phyloP scores from a whole-genome alignment of 2,329 filamentous ascomycete genomes.

The Emergomyces orientalis region DNA sequence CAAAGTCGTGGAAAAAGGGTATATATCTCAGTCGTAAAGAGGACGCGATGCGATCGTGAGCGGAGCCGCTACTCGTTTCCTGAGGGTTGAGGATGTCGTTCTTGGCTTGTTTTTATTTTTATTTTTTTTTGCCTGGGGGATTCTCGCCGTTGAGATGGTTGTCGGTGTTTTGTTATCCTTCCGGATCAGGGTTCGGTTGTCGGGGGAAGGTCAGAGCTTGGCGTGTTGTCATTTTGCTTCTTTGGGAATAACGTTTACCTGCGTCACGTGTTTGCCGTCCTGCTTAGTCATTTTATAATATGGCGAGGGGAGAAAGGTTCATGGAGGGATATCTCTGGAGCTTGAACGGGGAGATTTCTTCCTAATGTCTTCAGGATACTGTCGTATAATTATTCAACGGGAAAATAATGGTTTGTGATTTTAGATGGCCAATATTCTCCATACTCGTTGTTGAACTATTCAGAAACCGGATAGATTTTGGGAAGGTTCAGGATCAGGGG shows the following conservation, averaged over 20 bases:
- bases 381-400: neutral
- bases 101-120: too few relatives aligned
- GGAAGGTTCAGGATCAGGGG: neutral
- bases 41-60: neutral
- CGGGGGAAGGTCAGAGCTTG: neutral
- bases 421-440: neutral
- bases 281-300: neutral
- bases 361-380: neutral
- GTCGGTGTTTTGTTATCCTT: constrained; percentile 5
- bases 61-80: neutral
- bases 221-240: constrained; percentile 7
- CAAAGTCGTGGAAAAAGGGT: neutral
- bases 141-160: neutral
- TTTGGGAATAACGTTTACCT: neutral
- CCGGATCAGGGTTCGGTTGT: constrained; percentile 3
- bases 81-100: neutral
- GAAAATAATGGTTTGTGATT: neutral
- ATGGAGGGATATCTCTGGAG: too few relatives aligned
- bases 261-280: neutral
- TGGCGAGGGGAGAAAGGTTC: too few relatives aligned
- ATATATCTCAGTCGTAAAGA: neutral
- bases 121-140: neutral
- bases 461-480: neutral
- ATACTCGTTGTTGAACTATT: neutral
- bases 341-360: too few relatives aligned